A percentile compares a stretch with the other conserved stretches of the same genome.
Conservation (phyloP, 805 yeast genomes). For the Ogataea naganishii region DNA sequence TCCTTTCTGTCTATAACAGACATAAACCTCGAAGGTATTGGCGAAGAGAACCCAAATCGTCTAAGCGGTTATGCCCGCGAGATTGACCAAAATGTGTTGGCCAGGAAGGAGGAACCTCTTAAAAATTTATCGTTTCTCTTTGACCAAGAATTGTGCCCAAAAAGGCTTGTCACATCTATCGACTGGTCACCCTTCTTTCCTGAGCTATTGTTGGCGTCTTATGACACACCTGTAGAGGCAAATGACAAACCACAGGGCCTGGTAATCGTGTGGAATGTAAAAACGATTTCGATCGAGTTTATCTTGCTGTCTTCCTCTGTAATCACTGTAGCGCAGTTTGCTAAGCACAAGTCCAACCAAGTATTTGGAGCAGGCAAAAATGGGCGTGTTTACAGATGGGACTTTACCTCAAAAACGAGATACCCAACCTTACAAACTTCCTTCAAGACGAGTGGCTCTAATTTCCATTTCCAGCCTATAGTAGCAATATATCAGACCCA, state of each 20-base stretch:
- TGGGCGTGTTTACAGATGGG: constrained; percentile 48
- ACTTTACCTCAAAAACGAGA: constrained; percentile 23
- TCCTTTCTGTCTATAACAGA: no score
- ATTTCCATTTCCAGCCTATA: constrained; percentile 9
- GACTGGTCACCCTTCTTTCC: constrained; percentile 23
- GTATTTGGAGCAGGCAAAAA: constrained; percentile 40
- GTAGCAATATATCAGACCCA: constrained; percentile 14
- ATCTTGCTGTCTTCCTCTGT: constrained; percentile 32
- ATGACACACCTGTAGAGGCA: constrained; percentile 4
- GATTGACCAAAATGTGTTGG: no score
- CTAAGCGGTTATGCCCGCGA: constrained; percentile 9
- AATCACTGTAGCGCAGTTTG: constrained; percentile 31
- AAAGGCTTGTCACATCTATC: constrained; percentile 14
- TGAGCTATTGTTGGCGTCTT: constrained; percentile 19
- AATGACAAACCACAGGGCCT: constrained; percentile 4
- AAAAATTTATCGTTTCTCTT: no score
- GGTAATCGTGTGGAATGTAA: constrained; percentile 21
- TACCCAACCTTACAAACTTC: constrained; percentile 14
- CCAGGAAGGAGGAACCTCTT: no score
- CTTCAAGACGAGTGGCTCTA: constrained; percentile 1
- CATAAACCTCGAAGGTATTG: constrained; percentile 14
- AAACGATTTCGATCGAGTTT: constrained; percentile 21
- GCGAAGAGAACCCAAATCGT: constrained; percentile 19
- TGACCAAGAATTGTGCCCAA: constrained; percentile 4
- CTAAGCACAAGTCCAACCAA: constrained; percentile 26